Percentiles rank a stretch among this genome's conserved stretches.
Evolutionary conservation across 768 basidiomycete genomes (phyloP).

Genomic region (Neoboletus magnificus): DNA sequence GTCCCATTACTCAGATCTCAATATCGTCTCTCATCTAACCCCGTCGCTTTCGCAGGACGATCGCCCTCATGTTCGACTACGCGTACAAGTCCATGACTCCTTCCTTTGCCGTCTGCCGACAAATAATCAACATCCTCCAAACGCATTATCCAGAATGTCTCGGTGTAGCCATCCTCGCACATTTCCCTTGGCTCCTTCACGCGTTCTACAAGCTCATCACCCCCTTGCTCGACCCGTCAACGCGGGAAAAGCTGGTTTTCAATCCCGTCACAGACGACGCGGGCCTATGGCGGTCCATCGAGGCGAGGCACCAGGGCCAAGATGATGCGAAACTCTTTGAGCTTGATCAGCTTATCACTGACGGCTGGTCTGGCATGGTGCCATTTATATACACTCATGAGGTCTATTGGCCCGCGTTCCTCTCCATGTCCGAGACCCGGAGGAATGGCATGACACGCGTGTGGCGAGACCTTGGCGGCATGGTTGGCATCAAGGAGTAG

Average conservation of each 20-base stretch:
- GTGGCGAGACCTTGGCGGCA: conserved; percentile 69
- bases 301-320: conserved; percentile 15
- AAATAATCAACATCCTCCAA: conserved; percentile 63
- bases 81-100: conserved; percentile 66
- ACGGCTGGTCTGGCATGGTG: conserved; percentile 65
- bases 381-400: conserved; percentile 73
- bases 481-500: conserved; percentile 74
- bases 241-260: conserved; percentile 70
- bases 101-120: conserved; percentile 36
- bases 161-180: conserved; percentile 57
- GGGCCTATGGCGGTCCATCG: conserved; percentile 28
- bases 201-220: conserved; percentile 75
- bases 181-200: conserved; percentile 40
- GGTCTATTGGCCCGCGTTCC: conserved; percentile 69
- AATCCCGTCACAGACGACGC: conserved; percentile 46
- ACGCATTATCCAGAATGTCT: conserved; percentile 86
- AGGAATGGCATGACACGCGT: conserved; percentile 47
- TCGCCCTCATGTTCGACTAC: conserved; percentile 74
- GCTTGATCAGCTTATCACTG: conserved; percentile 63
- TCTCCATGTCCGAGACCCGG: conserved; percentile 51
- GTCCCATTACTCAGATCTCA: no score
- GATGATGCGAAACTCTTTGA: conserved; percentile 46
- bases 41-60: conserved; percentile 42
- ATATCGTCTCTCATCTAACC: no score
- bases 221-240: conserved; percentile 82